These are phyloP conservation scores for Neonectria hederae DNA, from an alignment of 2,329 filamentous ascomycete genomes.

Conservation along the genomic window DNA sequence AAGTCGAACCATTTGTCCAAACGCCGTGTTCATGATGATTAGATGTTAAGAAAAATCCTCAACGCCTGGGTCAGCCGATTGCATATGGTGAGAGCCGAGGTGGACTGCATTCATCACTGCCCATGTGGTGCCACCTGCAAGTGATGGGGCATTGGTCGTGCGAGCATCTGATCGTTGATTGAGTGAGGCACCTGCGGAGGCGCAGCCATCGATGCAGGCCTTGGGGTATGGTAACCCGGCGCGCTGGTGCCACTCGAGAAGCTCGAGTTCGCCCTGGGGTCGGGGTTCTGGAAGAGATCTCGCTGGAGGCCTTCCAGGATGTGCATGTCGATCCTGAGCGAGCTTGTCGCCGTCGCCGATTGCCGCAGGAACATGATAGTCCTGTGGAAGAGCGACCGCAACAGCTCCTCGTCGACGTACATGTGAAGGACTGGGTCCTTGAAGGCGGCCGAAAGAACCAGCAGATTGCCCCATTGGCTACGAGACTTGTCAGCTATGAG, in stretches of 20 bases:
- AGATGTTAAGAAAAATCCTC: slow-evolving; percentile 9
- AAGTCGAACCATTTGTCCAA: slow-evolving; percentile 20
- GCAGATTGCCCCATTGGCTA: slow-evolving; percentile 96
- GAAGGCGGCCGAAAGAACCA: slow-evolving; percentile 87
- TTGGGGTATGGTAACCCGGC: slow-evolving; percentile 40
- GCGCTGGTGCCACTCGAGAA: slow-evolving; percentile 54
- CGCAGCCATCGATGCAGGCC: slow-evolving; percentile 37
- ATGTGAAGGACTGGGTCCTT: slow-evolving; percentile 69
- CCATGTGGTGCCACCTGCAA: slow-evolving; percentile 37
- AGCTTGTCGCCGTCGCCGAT: slow-evolving; percentile 77
- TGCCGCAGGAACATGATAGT: slow-evolving; percentile 81
- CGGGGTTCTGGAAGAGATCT: slow-evolving; percentile 52
- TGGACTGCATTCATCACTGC: slow-evolving; percentile 19
- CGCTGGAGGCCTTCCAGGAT: slow-evolving; percentile 71
- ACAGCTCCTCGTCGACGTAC: slow-evolving; percentile 63
- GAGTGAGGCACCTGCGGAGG: slow-evolving; percentile 36
- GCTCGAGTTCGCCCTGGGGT: slow-evolving; percentile 49
- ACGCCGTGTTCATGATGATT: slow-evolving; percentile 28
- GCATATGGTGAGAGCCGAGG: slow-evolving; percentile 4
- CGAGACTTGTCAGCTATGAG: slow-evolving; percentile 23
- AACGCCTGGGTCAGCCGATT: slow-evolving; percentile 12
- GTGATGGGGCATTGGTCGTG: slow-evolving; percentile 40
- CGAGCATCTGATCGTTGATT: slow-evolving; percentile 36
- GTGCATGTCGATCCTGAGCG: slow-evolving; percentile 75
- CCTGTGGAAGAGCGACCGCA: slow-evolving; percentile 71